phyloP scores from a whole-genome alignment of 1,139 yeast genomes.

The Sugiyamaella sp. region DNA sequence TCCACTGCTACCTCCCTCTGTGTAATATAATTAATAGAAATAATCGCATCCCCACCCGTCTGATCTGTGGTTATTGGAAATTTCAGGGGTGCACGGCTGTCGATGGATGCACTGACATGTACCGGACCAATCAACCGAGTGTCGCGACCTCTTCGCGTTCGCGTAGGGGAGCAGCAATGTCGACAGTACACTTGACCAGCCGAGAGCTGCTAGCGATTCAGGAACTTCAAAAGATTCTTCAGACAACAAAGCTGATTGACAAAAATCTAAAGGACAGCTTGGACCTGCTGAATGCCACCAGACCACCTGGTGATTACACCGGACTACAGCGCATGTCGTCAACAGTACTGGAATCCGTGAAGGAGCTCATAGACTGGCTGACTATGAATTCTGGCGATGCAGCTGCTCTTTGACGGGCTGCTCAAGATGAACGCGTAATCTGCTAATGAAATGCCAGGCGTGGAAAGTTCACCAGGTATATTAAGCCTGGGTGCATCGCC shows the following conservation, averaged over 20 bases:
- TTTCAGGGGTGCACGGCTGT: neutral
- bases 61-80: neutral
- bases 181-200: constrained; percentile 16
- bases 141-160: no score
- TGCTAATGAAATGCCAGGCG: no score
- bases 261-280: constrained; percentile 24
- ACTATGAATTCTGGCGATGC: no score
- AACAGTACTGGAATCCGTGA: constrained; percentile 12
- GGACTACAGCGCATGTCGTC: constrained; percentile 17
- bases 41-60: neutral
- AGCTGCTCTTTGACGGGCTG: no score
- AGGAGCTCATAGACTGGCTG: constrained; percentile 10
- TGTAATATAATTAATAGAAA: no score
- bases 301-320: constrained; percentile 12
- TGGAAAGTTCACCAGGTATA: no score
- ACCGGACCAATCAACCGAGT: no score
- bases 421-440: no score
- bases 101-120: no score
- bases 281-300: constrained; percentile 17
- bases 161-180: no score
- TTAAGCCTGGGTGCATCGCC: no score
- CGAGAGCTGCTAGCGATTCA: constrained; percentile 27
- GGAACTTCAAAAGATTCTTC: constrained; percentile 31
- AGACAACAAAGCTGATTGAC: constrained; percentile 29
- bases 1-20: neutral